These are phyloP conservation scores for Rachicladosporium sp. DNA, from an alignment of 2,329 filamentous ascomycete genomes.

Conservation along the genomic window DNA sequence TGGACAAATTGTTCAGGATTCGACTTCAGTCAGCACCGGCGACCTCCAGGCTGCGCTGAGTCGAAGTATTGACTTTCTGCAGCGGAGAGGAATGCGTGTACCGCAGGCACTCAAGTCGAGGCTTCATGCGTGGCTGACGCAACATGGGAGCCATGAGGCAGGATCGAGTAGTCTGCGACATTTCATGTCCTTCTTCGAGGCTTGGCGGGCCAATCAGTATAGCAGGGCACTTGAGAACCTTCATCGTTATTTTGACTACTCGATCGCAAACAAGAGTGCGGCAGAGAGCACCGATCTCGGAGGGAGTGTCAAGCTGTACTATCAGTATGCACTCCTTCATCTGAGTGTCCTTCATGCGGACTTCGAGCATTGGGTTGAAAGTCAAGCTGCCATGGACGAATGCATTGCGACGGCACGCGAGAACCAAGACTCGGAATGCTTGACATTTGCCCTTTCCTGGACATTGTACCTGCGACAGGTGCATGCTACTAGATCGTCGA, in stretches of 20 bases:
- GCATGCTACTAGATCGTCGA: conserved; percentile 30
- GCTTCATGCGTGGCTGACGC: conserved; percentile 38
- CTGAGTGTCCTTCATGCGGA: conserved; percentile 88
- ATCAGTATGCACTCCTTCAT: conserved; percentile 91
- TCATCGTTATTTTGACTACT: conserved; percentile 94
- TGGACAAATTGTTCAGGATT: no score
- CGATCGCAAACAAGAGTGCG: conserved; percentile 26
- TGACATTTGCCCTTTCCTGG: conserved; percentile 95
- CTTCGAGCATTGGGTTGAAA: conserved; percentile 83
- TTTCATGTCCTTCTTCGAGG: conserved; percentile 58
- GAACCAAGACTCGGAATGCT: conserved; percentile 79
- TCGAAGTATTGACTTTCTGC: conserved; percentile 79
- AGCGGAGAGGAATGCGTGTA: conserved; percentile 68
- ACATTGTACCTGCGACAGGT: conserved; percentile 86
- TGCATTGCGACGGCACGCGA: conserved; percentile 90
- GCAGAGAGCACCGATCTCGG: conserved; percentile 12
- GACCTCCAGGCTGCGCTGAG: conserved; percentile 48
- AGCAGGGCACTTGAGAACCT: conserved; percentile 80
- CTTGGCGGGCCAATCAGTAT: conserved; percentile 85
- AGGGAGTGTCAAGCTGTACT: conserved; percentile 58
- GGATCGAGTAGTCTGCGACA: conserved; percentile 19
- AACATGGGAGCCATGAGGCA: conserved; percentile 12
- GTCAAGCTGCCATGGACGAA: conserved; percentile 87
- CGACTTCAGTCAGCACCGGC: conserved; percentile 10
- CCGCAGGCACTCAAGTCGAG: conserved; percentile 60